Conservation (phyloP, 306 rosid species). For the Mucuna pruriens region DNA sequence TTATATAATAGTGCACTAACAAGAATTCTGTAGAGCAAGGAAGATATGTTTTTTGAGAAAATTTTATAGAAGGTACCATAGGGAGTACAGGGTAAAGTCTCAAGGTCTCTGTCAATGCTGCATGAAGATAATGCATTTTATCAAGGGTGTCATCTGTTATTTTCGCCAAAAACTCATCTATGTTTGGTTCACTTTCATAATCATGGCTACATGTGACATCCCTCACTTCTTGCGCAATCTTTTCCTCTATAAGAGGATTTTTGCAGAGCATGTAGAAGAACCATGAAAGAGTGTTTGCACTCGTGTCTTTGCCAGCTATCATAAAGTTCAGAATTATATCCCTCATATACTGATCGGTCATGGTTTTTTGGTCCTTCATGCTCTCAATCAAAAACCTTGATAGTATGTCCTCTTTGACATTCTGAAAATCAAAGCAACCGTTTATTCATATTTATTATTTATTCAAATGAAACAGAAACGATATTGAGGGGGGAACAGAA, state of each 20-base stretch:
- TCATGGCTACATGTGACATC: conserved; percentile 49
- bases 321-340: conserved; percentile 75
- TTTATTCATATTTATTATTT: neutral
- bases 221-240: conserved; percentile 70
- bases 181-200: conserved; percentile 34
- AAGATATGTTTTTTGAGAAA: neutral
- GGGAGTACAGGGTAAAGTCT: conserved; percentile 85
- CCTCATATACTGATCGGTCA: conserved; percentile 67
- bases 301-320: conserved; percentile 80
- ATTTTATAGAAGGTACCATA: conserved; percentile 35
- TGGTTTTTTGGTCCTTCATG: conserved; percentile 55
- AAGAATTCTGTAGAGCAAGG: neutral
- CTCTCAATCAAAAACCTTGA: conserved; percentile 81
- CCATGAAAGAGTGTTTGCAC: conserved; percentile 80
- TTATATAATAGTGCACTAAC: neutral
- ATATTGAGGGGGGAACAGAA: neutral
- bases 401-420: conserved; percentile 74
- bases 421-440: conserved; percentile 36
- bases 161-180: conserved; percentile 52
- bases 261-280: conserved; percentile 81
- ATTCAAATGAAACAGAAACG: neutral
- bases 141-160: conserved; percentile 64
- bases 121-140: conserved; percentile 85
- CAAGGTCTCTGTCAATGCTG: conserved; percentile 78
- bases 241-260: conserved; percentile 74